phyloP scores from a whole-genome alignment of 1,284 basidiomycete species.

The Melampsora occidentalis region DNA sequence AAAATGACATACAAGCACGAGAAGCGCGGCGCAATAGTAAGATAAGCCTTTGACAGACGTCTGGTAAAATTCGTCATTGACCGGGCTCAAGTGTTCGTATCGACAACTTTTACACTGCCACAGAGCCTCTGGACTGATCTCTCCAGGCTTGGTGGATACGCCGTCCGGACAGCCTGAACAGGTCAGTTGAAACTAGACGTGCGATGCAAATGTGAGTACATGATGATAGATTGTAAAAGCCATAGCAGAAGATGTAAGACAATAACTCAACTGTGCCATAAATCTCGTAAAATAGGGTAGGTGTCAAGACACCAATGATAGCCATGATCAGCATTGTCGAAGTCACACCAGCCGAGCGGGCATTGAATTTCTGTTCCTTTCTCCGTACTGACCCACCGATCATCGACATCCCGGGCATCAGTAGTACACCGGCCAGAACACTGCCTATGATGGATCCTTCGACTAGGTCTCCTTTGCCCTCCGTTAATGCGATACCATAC shows the following conservation, averaged over 20 bases:
- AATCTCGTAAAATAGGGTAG: conserved; percentile 96
- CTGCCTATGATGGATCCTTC: conserved; percentile 96
- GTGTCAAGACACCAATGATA: conserved; percentile 91
- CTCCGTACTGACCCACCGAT: conserved; percentile 82
- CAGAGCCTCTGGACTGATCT: conserved; percentile 56
- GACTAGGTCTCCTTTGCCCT: conserved; percentile 86
- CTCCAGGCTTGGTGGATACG: conserved; percentile 48
- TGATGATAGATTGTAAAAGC: conserved; percentile 3
- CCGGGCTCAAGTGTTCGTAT: conserved; percentile 90
- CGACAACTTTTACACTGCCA: conserved; percentile 91
- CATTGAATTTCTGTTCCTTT: conserved; percentile 98
- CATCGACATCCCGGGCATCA: conserved; percentile 98
- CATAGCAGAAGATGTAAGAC: not conserved
- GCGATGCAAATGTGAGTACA: conserved; percentile 30
- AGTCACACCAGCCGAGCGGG: conserved; percentile 94
- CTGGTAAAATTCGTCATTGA: conserved; percentile 93
- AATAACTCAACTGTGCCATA: conserved; percentile 82
- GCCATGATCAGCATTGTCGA: conserved; percentile 99
- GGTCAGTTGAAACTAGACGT: conserved; percentile 76
- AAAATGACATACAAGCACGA: conserved; percentile 72
- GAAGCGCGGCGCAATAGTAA: conserved; percentile 86
- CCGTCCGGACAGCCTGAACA: conserved; percentile 79
- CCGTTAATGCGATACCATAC: conserved; percentile 81
- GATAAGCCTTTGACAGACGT: conserved; percentile 87
- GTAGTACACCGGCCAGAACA: conserved; percentile 86